Conservation (phyloP, 2,329 filamentous ascomycete species). For the Colletotrichum spinosum region DNA sequence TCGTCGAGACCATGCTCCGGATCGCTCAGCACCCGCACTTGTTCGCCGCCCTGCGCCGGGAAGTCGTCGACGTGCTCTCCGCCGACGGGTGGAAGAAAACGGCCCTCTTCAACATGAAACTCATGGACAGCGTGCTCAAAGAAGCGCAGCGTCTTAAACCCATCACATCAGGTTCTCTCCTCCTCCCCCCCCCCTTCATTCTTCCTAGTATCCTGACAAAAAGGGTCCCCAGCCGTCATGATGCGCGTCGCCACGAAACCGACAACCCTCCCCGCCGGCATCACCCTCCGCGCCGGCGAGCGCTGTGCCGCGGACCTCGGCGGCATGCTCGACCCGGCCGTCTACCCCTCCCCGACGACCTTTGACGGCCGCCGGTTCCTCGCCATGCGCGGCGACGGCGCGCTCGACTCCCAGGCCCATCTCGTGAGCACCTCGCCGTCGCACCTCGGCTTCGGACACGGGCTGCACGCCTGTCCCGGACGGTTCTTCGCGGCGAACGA, state of each 20-base stretch:
- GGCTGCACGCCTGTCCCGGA: constrained; percentile 54
- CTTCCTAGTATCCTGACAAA: not conserved
- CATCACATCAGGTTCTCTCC: not conserved
- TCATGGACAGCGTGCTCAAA: constrained; percentile 56
- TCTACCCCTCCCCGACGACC: constrained; percentile 5
- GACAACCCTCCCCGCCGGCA: constrained; percentile 22
- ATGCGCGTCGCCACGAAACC: constrained; percentile 10
- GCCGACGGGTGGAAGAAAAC: constrained; percentile 47
- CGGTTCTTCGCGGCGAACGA: constrained; percentile 59
- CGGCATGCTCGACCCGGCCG: constrained; percentile 6
- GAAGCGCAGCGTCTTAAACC: constrained; percentile 47
- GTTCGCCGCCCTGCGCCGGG: constrained; percentile 54
- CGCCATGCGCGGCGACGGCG: constrained; percentile 10
- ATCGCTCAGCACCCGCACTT: constrained; percentile 52
- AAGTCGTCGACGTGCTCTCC: constrained; percentile 46
- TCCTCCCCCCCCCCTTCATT: fast-evolving
- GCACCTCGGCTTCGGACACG: constrained; percentile 52
- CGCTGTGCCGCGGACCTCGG: constrained; percentile 20
- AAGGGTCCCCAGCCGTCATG: constrained; percentile 7
- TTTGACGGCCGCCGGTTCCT: constrained; percentile 27
- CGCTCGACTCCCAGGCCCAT: constrained; percentile 41
- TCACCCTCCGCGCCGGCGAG: constrained; percentile 25
- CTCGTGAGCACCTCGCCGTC: constrained; percentile 53
- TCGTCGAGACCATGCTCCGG: constrained; percentile 52
- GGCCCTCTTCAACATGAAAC: constrained; percentile 50